A percentile compares a stretch with the other conserved stretches of the same genome.
Evolutionary conservation across 108 stramenopile genomes (phyloP).

Genomic region (Cyclotella sp.): DNA sequence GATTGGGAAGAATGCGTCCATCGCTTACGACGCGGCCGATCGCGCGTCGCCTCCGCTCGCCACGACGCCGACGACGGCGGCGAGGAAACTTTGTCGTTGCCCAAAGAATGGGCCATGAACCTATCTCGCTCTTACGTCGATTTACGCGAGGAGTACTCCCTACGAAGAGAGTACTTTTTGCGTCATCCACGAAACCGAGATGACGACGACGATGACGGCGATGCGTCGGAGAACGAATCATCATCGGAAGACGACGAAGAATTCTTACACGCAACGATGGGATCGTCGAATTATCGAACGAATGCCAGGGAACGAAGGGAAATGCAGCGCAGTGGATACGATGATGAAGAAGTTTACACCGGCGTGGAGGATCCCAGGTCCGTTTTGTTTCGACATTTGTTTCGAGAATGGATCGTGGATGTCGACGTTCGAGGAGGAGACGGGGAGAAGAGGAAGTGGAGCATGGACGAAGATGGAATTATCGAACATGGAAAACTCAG

Average conservation of each 20-base stretch:
- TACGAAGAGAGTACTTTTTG: constrained; percentile 8
- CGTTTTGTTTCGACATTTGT: constrained; percentile 68
- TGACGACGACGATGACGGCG: constrained; percentile 19
- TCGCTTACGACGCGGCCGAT: neutral
- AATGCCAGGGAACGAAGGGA: neutral
- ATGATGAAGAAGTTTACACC: neutral
- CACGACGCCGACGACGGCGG: neutral
- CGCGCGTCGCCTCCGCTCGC: neutral
- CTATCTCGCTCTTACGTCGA: constrained; percentile 46
- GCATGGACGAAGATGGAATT: constrained; percentile 36
- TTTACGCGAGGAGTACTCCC: constrained; percentile 37
- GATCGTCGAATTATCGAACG: constrained; percentile 39
- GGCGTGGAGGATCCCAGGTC: constrained; percentile 45
- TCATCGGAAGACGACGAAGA: neutral
- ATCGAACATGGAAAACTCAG: constrained; percentile 31
- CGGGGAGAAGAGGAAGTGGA: constrained; percentile 35
- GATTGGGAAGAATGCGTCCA: constrained; percentile 56
- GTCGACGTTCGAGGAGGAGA: constrained; percentile 26
- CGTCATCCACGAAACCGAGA: neutral
- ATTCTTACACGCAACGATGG: constrained; percentile 19
- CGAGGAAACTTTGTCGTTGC: constrained; percentile 19
- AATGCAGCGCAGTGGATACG: constrained; percentile 18
- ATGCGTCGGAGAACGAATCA: neutral
- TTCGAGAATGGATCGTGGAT: constrained; percentile 51
- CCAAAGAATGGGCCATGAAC: constrained; percentile 42